Conservation (phyloP, 192 early-diverging fungal genomes). For the Mortierella claussenii region DNA sequence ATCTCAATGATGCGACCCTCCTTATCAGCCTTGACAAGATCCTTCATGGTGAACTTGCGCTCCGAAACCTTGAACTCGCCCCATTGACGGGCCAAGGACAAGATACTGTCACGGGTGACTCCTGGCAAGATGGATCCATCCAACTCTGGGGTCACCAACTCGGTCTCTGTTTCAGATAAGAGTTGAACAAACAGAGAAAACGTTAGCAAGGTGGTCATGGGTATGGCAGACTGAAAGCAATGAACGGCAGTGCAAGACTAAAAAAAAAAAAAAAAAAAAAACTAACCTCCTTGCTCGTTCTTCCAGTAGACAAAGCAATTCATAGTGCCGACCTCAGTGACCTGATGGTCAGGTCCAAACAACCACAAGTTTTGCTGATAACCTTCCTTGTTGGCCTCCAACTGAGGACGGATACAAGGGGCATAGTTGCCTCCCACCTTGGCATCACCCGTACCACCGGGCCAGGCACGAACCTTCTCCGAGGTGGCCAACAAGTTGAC, state of each 20-base stretch:
- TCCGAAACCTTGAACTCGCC: conserved; percentile 90
- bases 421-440: conserved; percentile 94
- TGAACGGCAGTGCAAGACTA: not conserved
- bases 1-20: conserved; percentile 88
- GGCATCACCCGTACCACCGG: conserved; percentile 91
- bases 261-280: not conserved
- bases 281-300: conserved; percentile 74
- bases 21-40: conserved; percentile 77
- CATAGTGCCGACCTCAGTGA: conserved; percentile 98
- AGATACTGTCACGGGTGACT: conserved; percentile 94
- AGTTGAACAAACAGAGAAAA: not conserved
- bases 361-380: conserved; percentile 97
- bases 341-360: conserved; percentile 83
- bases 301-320: conserved; percentile 94
- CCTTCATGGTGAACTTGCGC: conserved; percentile 82
- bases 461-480: conserved; percentile 93
- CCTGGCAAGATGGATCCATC: conserved; percentile 97
- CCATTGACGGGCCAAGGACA: conserved; percentile 82
- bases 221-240: conserved; percentile 1
- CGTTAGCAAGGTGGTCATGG: no score
- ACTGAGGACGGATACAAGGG: conserved; percentile 83
- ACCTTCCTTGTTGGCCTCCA: conserved; percentile 87
- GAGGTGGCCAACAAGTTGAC: conserved; percentile 87
- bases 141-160: conserved; percentile 91
- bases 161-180: conserved; percentile 58